Evolutionary conservation across 768 basidiomycete genomes (phyloP), one percentile per base, ranked within the genome.

Genomic region (Cystoderma amianthinum): DNA sequence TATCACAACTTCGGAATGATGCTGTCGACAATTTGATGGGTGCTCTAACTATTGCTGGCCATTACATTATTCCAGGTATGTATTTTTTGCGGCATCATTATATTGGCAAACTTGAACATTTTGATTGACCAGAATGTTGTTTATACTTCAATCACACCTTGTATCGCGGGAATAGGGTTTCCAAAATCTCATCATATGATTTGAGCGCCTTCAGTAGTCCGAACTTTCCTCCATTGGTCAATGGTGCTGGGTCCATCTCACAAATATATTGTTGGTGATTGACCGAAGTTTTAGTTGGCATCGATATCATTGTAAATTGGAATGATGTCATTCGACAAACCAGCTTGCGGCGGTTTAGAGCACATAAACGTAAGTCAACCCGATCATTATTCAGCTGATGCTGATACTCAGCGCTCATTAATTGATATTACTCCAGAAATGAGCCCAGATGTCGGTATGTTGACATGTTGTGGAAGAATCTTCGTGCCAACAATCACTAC

Each of bases 1-100:
- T 93, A 23, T 91, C 87, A 2, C 85, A 92, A 54, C 67, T 94
- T 35, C 76, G 91, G n/a, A 96, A 94, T 51, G 93, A 97, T 57
- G 91, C 92, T 5, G 81, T 92, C 4, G 94, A 95, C 50, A 97
- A 96, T 57, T 65, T 96, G 7, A 79, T 96, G 57, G 92, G 90
- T 5, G 86, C 90, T 2, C 65, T 97, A 23, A 80, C 84, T 12
- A 83, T 95, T 39, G 92, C 93, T 12, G 93, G 94, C 1, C 83
- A 89, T 52, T 94, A 81, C 53, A 85, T 86, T 46, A 92, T 97
- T 40, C 93, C 94, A 56, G 92, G 89, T 85, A 63, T 24, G 47
- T 32, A 13, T 3, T 15, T n/a, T 7, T 22, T n/a, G n/a, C n/a
- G n/a, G n/a, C n/a, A n/a, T n/a, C n/a, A n/a, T n/a, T n/a, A n/a